phyloP scores from a whole-genome alignment of 2,329 filamentous ascomycete genomes.

The Knufia petricola region DNA sequence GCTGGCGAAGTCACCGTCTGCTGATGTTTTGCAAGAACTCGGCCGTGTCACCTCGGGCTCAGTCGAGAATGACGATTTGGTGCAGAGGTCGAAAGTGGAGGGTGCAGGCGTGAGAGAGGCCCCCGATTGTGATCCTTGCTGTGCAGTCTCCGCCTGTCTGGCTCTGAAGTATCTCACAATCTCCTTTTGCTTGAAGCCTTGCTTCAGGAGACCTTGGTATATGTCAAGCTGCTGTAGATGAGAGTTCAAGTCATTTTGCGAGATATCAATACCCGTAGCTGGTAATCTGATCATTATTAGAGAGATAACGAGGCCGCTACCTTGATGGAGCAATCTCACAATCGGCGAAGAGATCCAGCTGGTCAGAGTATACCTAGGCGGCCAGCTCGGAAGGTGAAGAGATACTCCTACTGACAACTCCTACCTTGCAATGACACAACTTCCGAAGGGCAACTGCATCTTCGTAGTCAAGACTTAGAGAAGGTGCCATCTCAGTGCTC shows the following conservation, averaged over 20 bases:
- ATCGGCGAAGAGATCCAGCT: too few relatives aligned
- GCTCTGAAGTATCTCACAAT: slow-evolving; percentile 19
- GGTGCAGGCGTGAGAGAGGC: slow-evolving; percentile 5
- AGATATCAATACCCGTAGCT: slow-evolving; percentile 27
- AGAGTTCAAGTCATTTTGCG: slow-evolving; percentile 27
- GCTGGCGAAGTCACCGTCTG: neutral
- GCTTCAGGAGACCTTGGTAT: slow-evolving; percentile 18
- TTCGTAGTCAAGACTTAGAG: too few relatives aligned
- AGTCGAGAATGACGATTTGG: neutral
- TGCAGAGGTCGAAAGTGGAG: slow-evolving; percentile 15
- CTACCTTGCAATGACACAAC: too few relatives aligned
- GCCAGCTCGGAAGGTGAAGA: too few relatives aligned
- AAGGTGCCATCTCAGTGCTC: too few relatives aligned
- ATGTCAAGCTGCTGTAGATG: slow-evolving; percentile 24
- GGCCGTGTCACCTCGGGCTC: neutral
- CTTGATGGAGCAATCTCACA: too few relatives aligned
- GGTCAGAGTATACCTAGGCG: too few relatives aligned
- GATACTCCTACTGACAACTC: too few relatives aligned
- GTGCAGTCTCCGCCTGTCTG: slow-evolving; percentile 8
- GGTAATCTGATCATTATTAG: slow-evolving; percentile 28
- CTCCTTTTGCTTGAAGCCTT: slow-evolving; percentile 21
- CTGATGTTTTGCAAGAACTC: neutral
- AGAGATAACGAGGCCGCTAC: neutral
- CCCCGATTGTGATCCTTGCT: neutral
- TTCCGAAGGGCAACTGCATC: too few relatives aligned